These are phyloP conservation scores for Penicillium sp. DNA, from an alignment of 2,329 filamentous ascomycete species.

Conservation along the genomic window DNA sequence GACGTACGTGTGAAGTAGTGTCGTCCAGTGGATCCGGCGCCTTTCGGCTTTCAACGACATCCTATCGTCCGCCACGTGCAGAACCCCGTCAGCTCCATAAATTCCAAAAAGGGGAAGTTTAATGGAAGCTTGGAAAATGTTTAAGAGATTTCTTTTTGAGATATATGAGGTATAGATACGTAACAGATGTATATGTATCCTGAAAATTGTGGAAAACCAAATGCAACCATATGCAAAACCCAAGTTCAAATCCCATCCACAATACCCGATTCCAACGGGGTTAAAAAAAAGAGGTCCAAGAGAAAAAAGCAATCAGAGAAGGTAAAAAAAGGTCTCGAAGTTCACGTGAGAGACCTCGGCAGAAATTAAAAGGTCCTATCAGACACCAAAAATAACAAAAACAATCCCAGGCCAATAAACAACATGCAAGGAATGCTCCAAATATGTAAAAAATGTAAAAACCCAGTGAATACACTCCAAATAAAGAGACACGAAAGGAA, in stretches of 20 bases:
- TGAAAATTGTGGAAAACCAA: conserved; percentile 12
- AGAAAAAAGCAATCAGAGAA: conserved; percentile 13
- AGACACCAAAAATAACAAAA: conserved; percentile 19
- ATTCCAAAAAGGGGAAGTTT: too few species aligned
- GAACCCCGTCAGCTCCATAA: too few species aligned
- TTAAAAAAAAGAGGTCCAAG: conserved; percentile 7
- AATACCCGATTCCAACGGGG: conserved; percentile 13
- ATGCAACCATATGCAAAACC: conserved; percentile 29
- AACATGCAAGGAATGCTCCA: conserved; percentile 26
- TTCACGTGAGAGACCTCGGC: conserved; percentile 4
- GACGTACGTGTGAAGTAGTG: neutral
- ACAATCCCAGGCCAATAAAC: conserved; percentile 25
- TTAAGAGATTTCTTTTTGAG: neutral
- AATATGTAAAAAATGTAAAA: conserved; percentile 19
- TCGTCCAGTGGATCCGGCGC: neutral
- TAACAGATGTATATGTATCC: neutral
- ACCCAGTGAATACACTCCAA: conserved; percentile 19
- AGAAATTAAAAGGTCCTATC: conserved; percentile 27
- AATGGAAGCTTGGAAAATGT: too few species aligned
- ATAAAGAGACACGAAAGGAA: conserved; percentile 22
- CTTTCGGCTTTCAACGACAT: neutral
- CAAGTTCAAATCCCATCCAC: conserved; percentile 21
- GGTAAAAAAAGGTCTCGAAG: conserved; percentile 12
- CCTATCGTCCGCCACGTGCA: too few species aligned
- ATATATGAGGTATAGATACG: conserved; percentile 8